Percentiles rank a stretch among this genome's conserved stretches.
Evolutionary conservation across 2,329 filamentous ascomycete genomes (phyloP).

Genomic region (Colletotrichum liaoningense): DNA sequence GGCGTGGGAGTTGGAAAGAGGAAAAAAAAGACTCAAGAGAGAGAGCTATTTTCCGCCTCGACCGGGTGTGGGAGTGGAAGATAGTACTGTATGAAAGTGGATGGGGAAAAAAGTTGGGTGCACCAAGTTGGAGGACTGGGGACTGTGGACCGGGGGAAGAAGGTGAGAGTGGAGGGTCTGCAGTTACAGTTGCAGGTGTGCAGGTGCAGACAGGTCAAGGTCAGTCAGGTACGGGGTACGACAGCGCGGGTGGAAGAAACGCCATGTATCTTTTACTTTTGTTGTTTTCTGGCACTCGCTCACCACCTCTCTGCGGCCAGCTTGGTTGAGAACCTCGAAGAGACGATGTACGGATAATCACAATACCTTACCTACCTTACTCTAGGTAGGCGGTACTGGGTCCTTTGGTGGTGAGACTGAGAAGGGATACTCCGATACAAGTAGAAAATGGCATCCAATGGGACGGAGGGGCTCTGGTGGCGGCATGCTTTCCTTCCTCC

Average conservation of each 20-base stretch:
- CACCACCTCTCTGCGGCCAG: too few relatives aligned
- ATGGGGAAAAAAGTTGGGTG: background rate
- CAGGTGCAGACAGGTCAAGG: background rate
- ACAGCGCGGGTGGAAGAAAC: background rate
- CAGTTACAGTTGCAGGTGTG: background rate
- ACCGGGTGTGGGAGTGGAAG: slow-evolving; percentile 11
- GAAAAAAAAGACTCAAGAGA: slow-evolving; percentile 1
- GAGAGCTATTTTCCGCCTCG: slow-evolving; percentile 18
- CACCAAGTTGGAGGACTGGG: background rate
- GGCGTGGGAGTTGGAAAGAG: slow-evolving; percentile 8
- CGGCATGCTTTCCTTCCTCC: slow-evolving; percentile 10
- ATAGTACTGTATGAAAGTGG: slow-evolving; percentile 18
- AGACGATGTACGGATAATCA: background rate
- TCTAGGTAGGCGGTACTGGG: background rate
- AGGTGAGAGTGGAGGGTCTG: background rate
- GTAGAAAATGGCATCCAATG: background rate
- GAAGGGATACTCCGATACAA: background rate
- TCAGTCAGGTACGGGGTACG: slow-evolving; percentile 3
- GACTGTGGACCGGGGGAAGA: background rate
- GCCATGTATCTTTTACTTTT: background rate
- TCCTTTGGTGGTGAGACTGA: background rate
- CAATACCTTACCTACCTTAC: too few relatives aligned
- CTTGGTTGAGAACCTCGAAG: background rate
- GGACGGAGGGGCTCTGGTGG: background rate
- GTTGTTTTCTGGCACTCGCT: background rate